Base-by-base conservation (phyloP, 140 eudicot species). In the Ambrosia hybrid region DNA sequence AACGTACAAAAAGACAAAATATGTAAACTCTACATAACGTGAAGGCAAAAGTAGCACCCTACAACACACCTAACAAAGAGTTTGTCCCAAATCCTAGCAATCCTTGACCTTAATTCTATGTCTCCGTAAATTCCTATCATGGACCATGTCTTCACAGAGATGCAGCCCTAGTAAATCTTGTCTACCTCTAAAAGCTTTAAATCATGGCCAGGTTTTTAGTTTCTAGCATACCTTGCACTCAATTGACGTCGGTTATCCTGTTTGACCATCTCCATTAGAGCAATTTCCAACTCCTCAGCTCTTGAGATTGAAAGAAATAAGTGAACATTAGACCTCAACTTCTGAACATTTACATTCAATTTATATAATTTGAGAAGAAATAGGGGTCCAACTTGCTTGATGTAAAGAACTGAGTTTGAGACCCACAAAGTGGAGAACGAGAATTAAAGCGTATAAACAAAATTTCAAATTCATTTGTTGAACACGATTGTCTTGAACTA, bases 241-340 rank as follows among this genome's bases (percentile, higher is more conserved):
- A 95, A 73, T 79, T 91, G 80, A 61, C 90, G 83, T 17, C 99
- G 85, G 70, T 95, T 95, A 74, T 95, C 99, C 83, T 88, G 95
- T 76, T 86, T 88, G 72, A 95, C 96, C 86, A 95, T 91, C 86
- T 95, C 97, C 99, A 95, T 91, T 68, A 95, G 70, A 52, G 99
- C 97, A 51, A 90, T 88, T 87, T 91, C 99, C 83, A 95, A 84
- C 84, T 95, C 99, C 77, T 95, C 96, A 10, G 99, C 96, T 87
- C 99, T 95, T 81, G n/a, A 80, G 55, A 49, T 49, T 49, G 10
- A 49, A 49, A 74, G 62, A 11, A 21, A 78, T 65, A 10, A 38
- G 55, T 11, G 3, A 66, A 58, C 33, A 8, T 64, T 64, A 39
- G 14, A 64, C 55, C 55, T 49, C 55, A 49, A 11, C 55, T 0